phyloP scores from a whole-genome alignment of 495 filamentous ascomycete genomes.

The Articulospora tetracladia region DNA sequence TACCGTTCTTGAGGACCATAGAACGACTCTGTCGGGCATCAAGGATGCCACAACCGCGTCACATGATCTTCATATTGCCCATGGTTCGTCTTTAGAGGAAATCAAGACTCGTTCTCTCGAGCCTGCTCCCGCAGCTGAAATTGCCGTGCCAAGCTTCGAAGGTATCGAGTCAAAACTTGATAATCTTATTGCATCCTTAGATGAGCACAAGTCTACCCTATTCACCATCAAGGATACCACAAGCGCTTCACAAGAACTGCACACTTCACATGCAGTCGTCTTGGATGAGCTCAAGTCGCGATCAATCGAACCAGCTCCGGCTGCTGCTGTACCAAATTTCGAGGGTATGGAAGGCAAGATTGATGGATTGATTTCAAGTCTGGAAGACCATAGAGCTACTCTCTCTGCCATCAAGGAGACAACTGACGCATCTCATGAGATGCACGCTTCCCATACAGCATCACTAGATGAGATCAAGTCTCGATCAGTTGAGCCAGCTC shows the following conservation, averaged over 20 bases:
- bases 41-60: constrained; percentile 3
- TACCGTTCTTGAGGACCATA: background rate
- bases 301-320: background rate
- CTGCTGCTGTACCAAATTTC: background rate
- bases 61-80: constrained; percentile 7
- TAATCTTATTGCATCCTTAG: constrained; percentile 10
- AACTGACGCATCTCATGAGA: background rate
- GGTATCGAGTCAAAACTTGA: constrained; percentile 10
- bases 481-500: constrained; percentile 4
- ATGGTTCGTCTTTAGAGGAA: constrained; percentile 3
- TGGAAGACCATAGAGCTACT: background rate
- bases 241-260: constrained; percentile 2
- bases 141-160: constrained; percentile 4
- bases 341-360: background rate
- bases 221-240: constrained; percentile 4
- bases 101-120: constrained; percentile 9
- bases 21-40: background rate
- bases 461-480: constrained; percentile 18
- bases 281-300: constrained; percentile 9
- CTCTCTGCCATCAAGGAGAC: constrained; percentile 6
- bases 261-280: constrained; percentile 11
- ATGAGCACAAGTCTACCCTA: background rate
- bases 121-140: background rate
- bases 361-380: background rate
- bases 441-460: background rate